Base-by-base conservation (phyloP, 495 filamentous ascomycete genomes). In the Aspergillus ostianus region DNA sequence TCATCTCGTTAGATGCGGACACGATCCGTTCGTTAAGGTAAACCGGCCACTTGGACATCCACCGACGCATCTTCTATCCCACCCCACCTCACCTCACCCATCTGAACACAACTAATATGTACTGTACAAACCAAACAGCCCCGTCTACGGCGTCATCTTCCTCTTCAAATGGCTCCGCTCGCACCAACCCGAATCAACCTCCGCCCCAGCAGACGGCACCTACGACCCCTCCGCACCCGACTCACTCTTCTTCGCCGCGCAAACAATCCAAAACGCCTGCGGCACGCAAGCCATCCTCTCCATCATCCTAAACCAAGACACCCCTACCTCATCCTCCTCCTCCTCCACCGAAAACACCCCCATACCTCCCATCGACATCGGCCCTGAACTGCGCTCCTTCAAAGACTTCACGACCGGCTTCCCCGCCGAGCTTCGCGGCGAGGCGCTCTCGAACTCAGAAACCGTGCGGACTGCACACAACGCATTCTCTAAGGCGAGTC, bases 221-320 rank as follows among this genome's bases (percentile, higher is more conserved):
- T 96, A 90, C 75, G 93, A 97, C 77, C 76, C 79, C 58, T 81
- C 78, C 12, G 90, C 92, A 1, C 55, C 66, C 4, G 85, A 91
- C 63, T 78, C 80, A 55, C 77, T 97, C 66, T 99, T 96, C 82
- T 99, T 99, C 79, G 94, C 94, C 3, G 87, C 88, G 13, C 94
- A 99, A 77, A 97, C 93, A 1, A 99, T 99, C 74, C 94, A 98
- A 78, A 99, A 99, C 79, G 94, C 94, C 26, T 99, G 94, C 79
- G 94, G 93, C 58, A 99, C 94, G 17, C 94, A 98, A 77, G 94
- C 94, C 23, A 85, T 99, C 59, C 85, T 99, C 32, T 93, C 89
- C 50, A 88, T 98, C 59, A 82, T 99, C 23, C 80, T 99, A 56
- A 99, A 99, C 77, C 87, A 94, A 63, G 86, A 87, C n/a, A 20